These are phyloP conservation scores for Pythium biforme DNA, from an alignment of 352 stramenopile genomes.

Conservation along the genomic window DNA sequence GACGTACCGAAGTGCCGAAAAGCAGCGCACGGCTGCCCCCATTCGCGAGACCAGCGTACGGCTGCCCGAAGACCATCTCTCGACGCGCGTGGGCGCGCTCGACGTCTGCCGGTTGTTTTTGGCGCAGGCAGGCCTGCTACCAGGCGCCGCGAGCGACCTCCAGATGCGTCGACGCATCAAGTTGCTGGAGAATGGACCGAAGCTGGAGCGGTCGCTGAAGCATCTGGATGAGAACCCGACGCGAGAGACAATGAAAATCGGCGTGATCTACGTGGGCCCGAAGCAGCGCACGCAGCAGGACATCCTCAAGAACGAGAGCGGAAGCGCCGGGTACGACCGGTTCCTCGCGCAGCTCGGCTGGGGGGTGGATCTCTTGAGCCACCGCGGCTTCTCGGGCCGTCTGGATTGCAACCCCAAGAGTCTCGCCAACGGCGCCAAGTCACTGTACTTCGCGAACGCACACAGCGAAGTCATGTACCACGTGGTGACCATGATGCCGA, in stretches of 20 bases:
- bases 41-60: constrained; percentile 45
- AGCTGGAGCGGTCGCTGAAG: constrained; percentile 78
- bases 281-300: constrained; percentile 77
- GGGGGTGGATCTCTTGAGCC: constrained; percentile 64
- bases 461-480: constrained; percentile 88
- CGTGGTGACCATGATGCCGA: constrained; percentile 88
- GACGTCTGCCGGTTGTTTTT: constrained; percentile 86
- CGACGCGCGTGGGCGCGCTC: constrained; percentile 57
- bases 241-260: constrained; percentile 90
- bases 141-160: constrained; percentile 56
- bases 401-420: constrained; percentile 80
- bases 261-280: constrained; percentile 81
- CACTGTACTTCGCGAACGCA: constrained; percentile 79
- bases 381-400: constrained; percentile 74
- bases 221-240: constrained; percentile 84
- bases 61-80: constrained; percentile 33
- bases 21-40: constrained; percentile 30
- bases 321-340: constrained; percentile 58
- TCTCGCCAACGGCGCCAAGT: constrained; percentile 69
- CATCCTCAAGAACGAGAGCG: constrained; percentile 75
- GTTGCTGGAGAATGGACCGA: constrained; percentile 74
- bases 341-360: constrained; percentile 80
- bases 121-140: constrained; percentile 65
- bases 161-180: constrained; percentile 61
- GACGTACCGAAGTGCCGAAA: constrained; percentile 22